These are phyloP conservation scores for Thalassia testudinum DNA, from an alignment of 116 monocot genomes.

Conservation along the genomic window DNA sequence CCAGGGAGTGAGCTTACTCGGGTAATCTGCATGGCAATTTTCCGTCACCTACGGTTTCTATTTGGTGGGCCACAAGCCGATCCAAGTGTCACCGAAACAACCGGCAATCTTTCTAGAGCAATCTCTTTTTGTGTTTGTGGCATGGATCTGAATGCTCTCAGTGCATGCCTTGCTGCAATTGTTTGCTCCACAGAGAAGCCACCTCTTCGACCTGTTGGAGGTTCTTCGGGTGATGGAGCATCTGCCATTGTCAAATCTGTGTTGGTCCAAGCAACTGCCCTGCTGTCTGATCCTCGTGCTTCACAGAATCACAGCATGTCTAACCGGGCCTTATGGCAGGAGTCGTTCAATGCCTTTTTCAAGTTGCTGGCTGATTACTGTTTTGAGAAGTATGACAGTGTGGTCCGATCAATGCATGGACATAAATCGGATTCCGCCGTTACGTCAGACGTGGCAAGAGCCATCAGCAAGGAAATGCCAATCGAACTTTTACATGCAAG, in stretches of 20 bases:
- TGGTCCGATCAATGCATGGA: constrained; percentile 29
- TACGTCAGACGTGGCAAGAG: constrained; percentile 35
- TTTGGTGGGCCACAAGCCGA: constrained; percentile 55
- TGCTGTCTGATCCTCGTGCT: constrained; percentile 26
- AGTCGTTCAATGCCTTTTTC: constrained; percentile 87
- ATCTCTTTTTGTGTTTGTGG: constrained; percentile 30
- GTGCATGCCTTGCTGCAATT: constrained; percentile 80
- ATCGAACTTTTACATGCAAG: constrained; percentile 69
- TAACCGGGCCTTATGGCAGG: constrained; percentile 62
- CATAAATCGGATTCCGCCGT: constrained; percentile 10
- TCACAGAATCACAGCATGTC: constrained; percentile 31
- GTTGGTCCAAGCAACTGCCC: constrained; percentile 51
- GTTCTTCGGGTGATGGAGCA: constrained; percentile 81
- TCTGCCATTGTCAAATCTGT: constrained; percentile 53
- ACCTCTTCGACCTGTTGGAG: constrained; percentile 67
- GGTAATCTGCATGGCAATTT: constrained; percentile 78
- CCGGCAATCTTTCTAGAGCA: constrained; percentile 27
- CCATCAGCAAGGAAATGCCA: constrained; percentile 75
- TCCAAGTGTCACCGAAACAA: constrained; percentile 40
- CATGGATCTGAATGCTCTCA: constrained; percentile 54
- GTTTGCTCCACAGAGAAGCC: constrained; percentile 86
- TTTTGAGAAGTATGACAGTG: constrained; percentile 53
- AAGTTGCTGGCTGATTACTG: constrained; percentile 62
- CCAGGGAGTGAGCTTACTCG: constrained; percentile 67
- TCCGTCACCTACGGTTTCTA: constrained; percentile 65